Percentiles rank a stretch among this genome's conserved stretches.
phyloP scores from a whole-genome alignment of 768 basidiomycete species.

The Phylloporus sp. region DNA sequence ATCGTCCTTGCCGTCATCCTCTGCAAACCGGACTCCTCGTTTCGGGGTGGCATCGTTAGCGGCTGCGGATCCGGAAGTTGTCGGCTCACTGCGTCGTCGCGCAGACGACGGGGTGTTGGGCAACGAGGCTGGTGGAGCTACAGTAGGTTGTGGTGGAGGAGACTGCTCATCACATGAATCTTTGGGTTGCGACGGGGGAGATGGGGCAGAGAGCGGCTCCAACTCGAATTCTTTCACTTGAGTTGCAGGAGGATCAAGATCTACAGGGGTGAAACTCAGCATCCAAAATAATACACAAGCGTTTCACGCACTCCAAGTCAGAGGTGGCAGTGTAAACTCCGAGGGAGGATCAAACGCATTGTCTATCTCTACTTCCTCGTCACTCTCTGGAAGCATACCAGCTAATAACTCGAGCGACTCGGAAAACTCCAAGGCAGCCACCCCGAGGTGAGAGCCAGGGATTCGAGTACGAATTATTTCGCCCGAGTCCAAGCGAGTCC shows the following conservation, averaged over 20 bases:
- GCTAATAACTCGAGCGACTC: constrained; percentile 63
- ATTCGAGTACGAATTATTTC: constrained; percentile 37
- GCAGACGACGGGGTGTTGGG: not conserved
- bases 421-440: constrained; percentile 72
- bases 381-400: constrained; percentile 35
- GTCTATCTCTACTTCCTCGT: constrained; percentile 9
- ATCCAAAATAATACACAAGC: not conserved
- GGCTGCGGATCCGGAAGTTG: constrained; percentile 9
- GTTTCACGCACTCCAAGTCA: constrained; percentile 17
- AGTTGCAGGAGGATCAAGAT: constrained; percentile 20
- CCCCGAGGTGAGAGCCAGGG: constrained; percentile 48
- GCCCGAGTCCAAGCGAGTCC: constrained; percentile 41
- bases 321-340: constrained; percentile 15
- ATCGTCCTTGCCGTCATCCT: constrained; percentile 62
- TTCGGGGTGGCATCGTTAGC: constrained; percentile 18
- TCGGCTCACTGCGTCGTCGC: not conserved
- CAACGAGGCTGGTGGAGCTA: not conserved
- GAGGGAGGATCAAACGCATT: constrained; percentile 14
- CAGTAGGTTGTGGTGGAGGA: not conserved
- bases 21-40: constrained; percentile 63
- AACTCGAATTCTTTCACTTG: constrained; percentile 1
- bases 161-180: not conserved
- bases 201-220: constrained; percentile 3
- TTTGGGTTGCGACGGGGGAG: constrained; percentile 2
- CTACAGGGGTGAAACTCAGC: constrained; percentile 17